A percentile compares a stretch with the other conserved stretches of the same genome.
Evolutionary conservation across 345 rosid species (phyloP).

Genomic region (Brassica carinata): DNA sequence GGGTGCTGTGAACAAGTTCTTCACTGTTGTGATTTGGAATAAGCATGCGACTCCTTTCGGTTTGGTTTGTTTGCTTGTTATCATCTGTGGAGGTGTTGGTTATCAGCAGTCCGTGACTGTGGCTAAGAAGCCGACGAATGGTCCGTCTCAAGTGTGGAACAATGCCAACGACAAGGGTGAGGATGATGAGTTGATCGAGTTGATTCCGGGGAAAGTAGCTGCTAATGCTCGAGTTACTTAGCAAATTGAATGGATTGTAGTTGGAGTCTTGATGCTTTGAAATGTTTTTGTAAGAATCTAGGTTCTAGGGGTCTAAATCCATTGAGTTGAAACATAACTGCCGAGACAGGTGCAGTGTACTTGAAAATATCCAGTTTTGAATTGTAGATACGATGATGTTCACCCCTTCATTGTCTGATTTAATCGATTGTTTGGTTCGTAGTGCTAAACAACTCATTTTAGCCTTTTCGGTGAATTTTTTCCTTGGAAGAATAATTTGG

Average conservation of each 20-base stretch:
- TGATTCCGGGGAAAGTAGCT: slow-evolving; percentile 1
- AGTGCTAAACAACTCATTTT: neutral
- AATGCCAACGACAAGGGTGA: neutral
- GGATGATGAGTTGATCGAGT: neutral
- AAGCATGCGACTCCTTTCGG: neutral
- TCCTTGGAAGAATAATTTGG: neutral
- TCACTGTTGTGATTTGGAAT: neutral
- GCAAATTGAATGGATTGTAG: neutral
- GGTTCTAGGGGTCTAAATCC: neutral
- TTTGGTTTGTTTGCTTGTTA: neutral
- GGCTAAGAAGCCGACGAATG: neutral
- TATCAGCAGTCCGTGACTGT: neutral
- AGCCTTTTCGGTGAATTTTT: neutral
- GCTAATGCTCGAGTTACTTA: neutral
- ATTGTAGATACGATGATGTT: no score
- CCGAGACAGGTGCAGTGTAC: neutral
- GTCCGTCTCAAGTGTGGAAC: neutral
- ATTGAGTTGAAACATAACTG: neutral
- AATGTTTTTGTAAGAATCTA: neutral
- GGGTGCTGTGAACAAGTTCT: neutral
- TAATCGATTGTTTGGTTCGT: neutral
- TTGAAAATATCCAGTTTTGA: neutral
- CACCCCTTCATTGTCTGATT: no score
- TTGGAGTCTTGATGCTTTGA: neutral
- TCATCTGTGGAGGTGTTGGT: neutral